Evolutionary conservation across 176 grass and related monocot genomes (phyloP), one percentile per base, ranked within the genome.

Genomic region (Oryza rufipogon): DNA sequence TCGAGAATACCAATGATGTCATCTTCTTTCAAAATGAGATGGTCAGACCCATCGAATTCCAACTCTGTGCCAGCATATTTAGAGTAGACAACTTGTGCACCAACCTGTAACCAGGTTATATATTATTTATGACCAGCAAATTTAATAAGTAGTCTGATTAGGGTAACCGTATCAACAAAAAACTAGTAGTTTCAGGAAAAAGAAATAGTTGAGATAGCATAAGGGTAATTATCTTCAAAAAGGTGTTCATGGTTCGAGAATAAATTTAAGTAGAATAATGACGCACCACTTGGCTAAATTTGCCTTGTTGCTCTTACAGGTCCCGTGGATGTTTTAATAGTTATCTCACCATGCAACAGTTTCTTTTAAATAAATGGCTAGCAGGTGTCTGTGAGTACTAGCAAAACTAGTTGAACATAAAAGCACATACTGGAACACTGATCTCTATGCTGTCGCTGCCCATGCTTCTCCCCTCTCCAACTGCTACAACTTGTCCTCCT

Each of bases 11-110:
- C 95, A 49, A 97, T 68, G 68, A 97, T 93, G 68, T 97, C 95
- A 85, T 97, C 91, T 83, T 97, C 90, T 90, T 97, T 97, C 92
- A 97, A 82, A 68, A 97, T 86, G 60, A 97, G 81, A 88, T 97
- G 95, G 77, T 82, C 88, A 1, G 79, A 46, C 17, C 79, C 92
- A 51, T 93, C 86, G 66, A 97, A 97, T 84, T 97, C 89, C 33
- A 97, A 85, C 80, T 97, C 95, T 45, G 90, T 97, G 36, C 95
- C 95, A 38, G 95, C 86, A 11, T 94, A 97, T 81, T 93, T 97
- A 0, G 89, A 93, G 81, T 94, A 95, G 34, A 97, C 52, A 78
- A 97, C 90, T 87, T 95, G 85, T 63, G 89, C 81, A 51, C 95
- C 92, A 78, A 81, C 52, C 95, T 97, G 78, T 28, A 78, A 71